Evolutionary conservation across 1,284 basidiomycete genomes (phyloP).

Genomic region (Irpex sp.): DNA sequence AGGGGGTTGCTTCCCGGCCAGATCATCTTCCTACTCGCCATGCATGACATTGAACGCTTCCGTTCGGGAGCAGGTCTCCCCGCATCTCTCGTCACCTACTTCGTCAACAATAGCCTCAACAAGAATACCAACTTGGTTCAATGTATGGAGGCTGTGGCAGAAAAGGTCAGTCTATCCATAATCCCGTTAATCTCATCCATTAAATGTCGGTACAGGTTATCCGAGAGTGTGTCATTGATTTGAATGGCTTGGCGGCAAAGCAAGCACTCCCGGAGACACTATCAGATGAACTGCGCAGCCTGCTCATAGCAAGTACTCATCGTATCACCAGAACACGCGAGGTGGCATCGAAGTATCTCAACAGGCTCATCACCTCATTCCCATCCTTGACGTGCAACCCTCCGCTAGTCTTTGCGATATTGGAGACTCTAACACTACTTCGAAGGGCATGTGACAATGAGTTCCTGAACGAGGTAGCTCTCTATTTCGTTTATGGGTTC

Average conservation of each 20-base stretch:
- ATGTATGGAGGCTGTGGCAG: constrained; percentile 84
- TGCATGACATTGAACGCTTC: constrained; percentile 89
- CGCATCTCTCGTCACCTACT: constrained; percentile 85
- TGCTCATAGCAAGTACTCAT: constrained; percentile 84
- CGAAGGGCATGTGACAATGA: constrained; percentile 89
- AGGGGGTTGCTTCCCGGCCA: constrained; percentile 80
- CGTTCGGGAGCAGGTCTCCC: constrained; percentile 79
- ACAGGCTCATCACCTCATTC: constrained; percentile 88
- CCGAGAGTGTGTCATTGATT: constrained; percentile 63
- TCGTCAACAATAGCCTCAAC: constrained; percentile 87
- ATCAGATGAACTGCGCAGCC: constrained; percentile 69
- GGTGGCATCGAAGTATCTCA: constrained; percentile 79
- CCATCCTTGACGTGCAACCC: constrained; percentile 93
- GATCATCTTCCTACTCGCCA: constrained; percentile 82
- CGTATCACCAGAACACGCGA: constrained; percentile 80
- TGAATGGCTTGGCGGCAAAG: constrained; percentile 72
- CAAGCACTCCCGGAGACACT: constrained; percentile 78
- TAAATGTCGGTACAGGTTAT: constrained; percentile 51
- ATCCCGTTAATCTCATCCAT: constrained; percentile 1
- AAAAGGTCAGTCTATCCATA: constrained; percentile 58
- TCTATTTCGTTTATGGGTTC: neutral
- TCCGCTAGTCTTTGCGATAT: constrained; percentile 82
- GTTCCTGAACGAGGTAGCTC: constrained; percentile 81
- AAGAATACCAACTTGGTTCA: constrained; percentile 59
- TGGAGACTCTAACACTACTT: constrained; percentile 90